Conservation (phyloP, 1,284 basidiomycete genomes). For the Marasmius sp. region DNA sequence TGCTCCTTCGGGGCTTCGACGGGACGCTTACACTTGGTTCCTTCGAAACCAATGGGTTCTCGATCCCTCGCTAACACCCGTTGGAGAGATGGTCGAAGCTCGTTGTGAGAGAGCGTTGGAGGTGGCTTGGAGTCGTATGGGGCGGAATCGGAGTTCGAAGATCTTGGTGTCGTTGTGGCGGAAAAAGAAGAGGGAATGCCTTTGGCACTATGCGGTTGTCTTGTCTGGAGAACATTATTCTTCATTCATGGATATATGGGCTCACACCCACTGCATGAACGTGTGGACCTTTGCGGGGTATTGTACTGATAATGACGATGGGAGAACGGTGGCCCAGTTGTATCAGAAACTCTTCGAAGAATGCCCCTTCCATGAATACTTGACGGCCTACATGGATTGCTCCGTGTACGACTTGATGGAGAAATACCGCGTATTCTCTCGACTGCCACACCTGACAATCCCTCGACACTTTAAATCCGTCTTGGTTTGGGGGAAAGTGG, state of each 20-base stretch:
- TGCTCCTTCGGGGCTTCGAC: conserved; percentile 18
- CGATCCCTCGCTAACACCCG: conserved; percentile 16
- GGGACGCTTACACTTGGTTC: conserved; percentile 34
- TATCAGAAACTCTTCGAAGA: conserved; percentile 25
- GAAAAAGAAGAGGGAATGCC: conserved; percentile 11
- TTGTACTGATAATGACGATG: conserved; percentile 23
- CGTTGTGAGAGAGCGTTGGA: background rate
- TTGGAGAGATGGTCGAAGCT: background rate
- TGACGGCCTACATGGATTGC: conserved; percentile 22
- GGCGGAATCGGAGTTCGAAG: background rate
- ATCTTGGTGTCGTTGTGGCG: conserved; percentile 3
- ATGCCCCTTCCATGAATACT: conserved; percentile 35
- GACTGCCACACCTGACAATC: conserved; percentile 17
- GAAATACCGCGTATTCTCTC: conserved; percentile 12
- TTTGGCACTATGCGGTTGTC: conserved; percentile 13
- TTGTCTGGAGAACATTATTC: conserved; percentile 14
- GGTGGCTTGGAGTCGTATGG: background rate
- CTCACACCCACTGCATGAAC: background rate
- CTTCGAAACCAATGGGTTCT: conserved; percentile 31
- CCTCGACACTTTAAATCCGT: conserved; percentile 23
- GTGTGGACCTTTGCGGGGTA: conserved; percentile 25
- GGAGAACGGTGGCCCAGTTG: conserved; percentile 11
- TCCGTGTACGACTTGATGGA: conserved; percentile 25
- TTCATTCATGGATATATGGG: conserved; percentile 15
- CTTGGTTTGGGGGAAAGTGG: background rate